Base-by-base conservation (phyloP, 1,284 basidiomycete species). In the Ganoderma leucocontextum region DNA sequence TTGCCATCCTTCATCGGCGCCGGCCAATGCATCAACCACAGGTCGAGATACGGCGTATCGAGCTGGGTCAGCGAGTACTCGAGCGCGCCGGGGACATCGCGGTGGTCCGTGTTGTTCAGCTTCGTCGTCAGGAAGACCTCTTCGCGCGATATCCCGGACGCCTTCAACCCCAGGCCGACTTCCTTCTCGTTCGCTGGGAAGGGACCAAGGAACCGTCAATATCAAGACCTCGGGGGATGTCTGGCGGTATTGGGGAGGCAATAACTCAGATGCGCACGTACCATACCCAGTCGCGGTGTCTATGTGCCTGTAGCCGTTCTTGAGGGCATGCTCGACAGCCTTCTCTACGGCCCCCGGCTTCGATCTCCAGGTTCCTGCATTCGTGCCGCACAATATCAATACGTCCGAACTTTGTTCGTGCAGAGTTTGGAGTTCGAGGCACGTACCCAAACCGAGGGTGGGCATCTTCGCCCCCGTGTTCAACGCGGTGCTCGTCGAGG, bases 1-100 rank as follows among this genome's bases (percentile, higher is more conserved):
- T 83, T 82, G 55, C 81, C 78, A 66, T 83, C 84, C 69, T 76
- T 85, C 89, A 91, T 87, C 60, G 89, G 87, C 42, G 88, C 88
- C 52, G 87, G 88, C 91, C 89, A 95, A 82, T 95, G 93, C 89
- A 95, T 90, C 67, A 96, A 85, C 89, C 86, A 90, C 65, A 96
- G 84, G 79, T 96, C 93, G 68, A 96, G 85, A 80, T 96, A 95
- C 42, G 86, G 84, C 4, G 91, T 87, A 64, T 88, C 87, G 58
- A 96, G 89, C 75, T 88, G 86, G 73, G 85, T 81, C 63, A 96
- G 84, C 39, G 93, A 94, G 65, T 85, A 80, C 71, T 91, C 85
- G 64, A 97, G 84, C n/a, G 93, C 92, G 60, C 85, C 86, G 59
- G 84, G 81, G 44, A 88, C 86, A 42, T 86, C 83, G 72, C 84